phyloP scores from a whole-genome alignment of 2,329 filamentous ascomycete genomes.

The Fusarium papillatum region DNA sequence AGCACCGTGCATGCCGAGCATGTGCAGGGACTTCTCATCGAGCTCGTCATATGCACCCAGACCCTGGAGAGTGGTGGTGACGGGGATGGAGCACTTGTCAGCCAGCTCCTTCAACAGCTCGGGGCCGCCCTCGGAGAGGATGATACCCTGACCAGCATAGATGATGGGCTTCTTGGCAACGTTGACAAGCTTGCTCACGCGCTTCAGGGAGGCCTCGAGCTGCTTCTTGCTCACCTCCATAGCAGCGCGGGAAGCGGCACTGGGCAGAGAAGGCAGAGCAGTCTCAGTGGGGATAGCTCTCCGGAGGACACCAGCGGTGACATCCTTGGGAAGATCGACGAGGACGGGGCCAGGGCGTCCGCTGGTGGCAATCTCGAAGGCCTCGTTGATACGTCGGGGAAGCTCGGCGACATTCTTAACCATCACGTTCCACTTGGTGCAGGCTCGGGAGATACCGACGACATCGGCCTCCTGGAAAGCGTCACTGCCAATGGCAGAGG shows the following conservation, averaged over 20 bases:
- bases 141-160: constrained; percentile 92
- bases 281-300: constrained; percentile 85
- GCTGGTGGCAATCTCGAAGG: constrained; percentile 97
- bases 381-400: constrained; percentile 94
- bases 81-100: constrained; percentile 91
- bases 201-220: constrained; percentile 79
- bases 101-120: constrained; percentile 86
- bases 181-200: constrained; percentile 88
- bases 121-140: constrained; percentile 84
- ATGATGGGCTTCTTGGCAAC: constrained; percentile 94
- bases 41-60: constrained; percentile 94
- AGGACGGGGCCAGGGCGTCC: constrained; percentile 95
- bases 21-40: constrained; percentile 94
- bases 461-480: constrained; percentile 98
- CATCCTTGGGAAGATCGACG: constrained; percentile 96
- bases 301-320: constrained; percentile 87
- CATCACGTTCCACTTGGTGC: constrained; percentile 99
- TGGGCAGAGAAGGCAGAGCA: constrained; percentile 83
- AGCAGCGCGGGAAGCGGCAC: constrained; percentile 84
- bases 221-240: constrained; percentile 80
- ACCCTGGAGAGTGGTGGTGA: constrained; percentile 95
- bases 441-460: constrained; percentile 92
- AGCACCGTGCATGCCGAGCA: constrained; percentile 98
- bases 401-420: constrained; percentile 96
- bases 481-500: constrained; percentile 91